Conservation (phyloP, 176 grass and related monocot species). For the Oryza punctata region DNA sequence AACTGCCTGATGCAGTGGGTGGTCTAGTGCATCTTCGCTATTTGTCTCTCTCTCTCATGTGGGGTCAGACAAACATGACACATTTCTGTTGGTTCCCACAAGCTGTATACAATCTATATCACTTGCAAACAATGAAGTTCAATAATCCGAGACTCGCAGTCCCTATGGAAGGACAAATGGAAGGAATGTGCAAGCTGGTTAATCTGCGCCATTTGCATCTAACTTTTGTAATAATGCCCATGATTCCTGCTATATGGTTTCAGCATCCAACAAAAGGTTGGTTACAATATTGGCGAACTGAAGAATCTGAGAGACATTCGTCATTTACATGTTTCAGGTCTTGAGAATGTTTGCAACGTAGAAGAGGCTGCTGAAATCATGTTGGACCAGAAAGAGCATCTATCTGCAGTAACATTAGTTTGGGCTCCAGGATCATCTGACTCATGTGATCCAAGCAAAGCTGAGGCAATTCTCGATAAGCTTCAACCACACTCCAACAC, state of each 20-base stretch:
- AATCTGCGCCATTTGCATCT: conserved; percentile 50
- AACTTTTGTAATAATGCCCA: not conserved
- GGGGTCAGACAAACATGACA: not conserved
- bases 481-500: conserved; percentile 37
- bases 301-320: conserved; percentile 41
- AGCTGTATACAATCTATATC: conserved; percentile 45
- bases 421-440: conserved; percentile 28
- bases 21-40: conserved; percentile 47
- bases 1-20: conserved; percentile 33
- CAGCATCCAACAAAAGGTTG: conserved; percentile 23
- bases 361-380: conserved; percentile 33
- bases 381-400: conserved; percentile 35
- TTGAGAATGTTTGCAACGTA: conserved; percentile 34
- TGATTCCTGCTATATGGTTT: conserved; percentile 36
- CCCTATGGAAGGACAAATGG: conserved; percentile 22
- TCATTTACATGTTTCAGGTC: conserved; percentile 34
- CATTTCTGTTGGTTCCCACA: conserved; percentile 38
- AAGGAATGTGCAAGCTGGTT: conserved; percentile 35
- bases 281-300: conserved; percentile 41
- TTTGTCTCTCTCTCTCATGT: conserved; percentile 9
- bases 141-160: conserved; percentile 8
- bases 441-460: not conserved
- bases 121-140: conserved; percentile 35
- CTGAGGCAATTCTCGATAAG: conserved; percentile 31
- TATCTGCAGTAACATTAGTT: conserved; percentile 21